Percentiles rank a stretch among this genome's conserved stretches.
These are phyloP conservation scores for Trichomonascus vanleenenianus DNA, from an alignment of 805 yeast genomes.

Conservation along the genomic window DNA sequence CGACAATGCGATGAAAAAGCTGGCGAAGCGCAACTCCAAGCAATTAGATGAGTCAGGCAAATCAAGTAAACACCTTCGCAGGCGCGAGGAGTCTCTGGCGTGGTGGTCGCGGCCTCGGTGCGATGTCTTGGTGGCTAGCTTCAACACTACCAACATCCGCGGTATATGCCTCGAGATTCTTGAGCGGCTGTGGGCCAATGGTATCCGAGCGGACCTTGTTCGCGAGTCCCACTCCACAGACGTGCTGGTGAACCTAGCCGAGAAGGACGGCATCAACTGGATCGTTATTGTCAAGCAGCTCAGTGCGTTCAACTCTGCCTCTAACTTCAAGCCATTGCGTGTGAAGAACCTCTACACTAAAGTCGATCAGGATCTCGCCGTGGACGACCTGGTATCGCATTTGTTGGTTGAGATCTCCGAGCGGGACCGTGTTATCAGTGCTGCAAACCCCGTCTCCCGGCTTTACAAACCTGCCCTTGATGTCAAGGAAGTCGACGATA, in stretches of 20 bases:
- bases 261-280: constrained; percentile 66
- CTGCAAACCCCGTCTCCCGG: not conserved
- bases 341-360: constrained; percentile 54
- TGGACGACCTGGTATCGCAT: constrained; percentile 52
- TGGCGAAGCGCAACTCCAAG: constrained; percentile 12
- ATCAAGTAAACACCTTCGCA: constrained; percentile 19
- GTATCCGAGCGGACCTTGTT: constrained; percentile 67
- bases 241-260: constrained; percentile 57
- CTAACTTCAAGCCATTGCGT: constrained; percentile 67
- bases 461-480: not conserved
- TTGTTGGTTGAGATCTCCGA: constrained; percentile 30
- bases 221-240: constrained; percentile 39
- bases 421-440: constrained; percentile 6
- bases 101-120: constrained; percentile 56
- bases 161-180: constrained; percentile 59
- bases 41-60: constrained; percentile 19
- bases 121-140: constrained; percentile 72
- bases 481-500: not conserved
- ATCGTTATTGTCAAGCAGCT: constrained; percentile 72
- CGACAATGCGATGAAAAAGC: constrained; percentile 14
- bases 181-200: constrained; percentile 62
- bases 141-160: constrained; percentile 47
- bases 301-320: constrained; percentile 26
- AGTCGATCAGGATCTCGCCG: constrained; percentile 64
- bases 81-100: constrained; percentile 23